These are phyloP conservation scores for Hyphopichia buzzinii DNA, from an alignment of 1,139 yeast genomes.

Conservation along the genomic window DNA sequence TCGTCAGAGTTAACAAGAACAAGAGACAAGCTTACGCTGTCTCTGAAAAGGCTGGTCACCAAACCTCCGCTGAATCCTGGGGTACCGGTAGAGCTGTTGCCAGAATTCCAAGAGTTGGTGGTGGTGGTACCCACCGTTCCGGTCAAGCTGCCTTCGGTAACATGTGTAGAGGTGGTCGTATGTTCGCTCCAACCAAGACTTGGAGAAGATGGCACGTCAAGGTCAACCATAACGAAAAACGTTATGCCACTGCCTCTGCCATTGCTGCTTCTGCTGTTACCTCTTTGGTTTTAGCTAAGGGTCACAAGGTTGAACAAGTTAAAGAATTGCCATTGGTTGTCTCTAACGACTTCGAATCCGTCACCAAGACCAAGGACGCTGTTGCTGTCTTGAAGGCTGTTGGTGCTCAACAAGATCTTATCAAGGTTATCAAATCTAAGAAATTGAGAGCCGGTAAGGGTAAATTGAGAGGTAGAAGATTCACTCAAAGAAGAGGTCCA, in stretches of 20 bases:
- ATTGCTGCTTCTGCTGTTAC: conserved; percentile 99
- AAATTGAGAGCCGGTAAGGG: conserved; percentile 99
- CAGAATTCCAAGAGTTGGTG: conserved; percentile 99
- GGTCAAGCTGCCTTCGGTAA: conserved; percentile 99
- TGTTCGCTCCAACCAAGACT: conserved; percentile 99
- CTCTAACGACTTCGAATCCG: conserved; percentile 87
- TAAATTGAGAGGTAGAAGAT: conserved; percentile 99
- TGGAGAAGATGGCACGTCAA: conserved; percentile 99
- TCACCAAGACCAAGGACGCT: conserved; percentile 97
- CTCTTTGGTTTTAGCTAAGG: conserved; percentile 98
- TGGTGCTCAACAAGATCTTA: conserved; percentile 98
- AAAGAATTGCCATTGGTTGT: conserved; percentile 99
- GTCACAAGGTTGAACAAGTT: conserved; percentile 99
- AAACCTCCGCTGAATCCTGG: conserved; percentile 99
- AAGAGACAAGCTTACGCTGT: conserved; percentile 99
- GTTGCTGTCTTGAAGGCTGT: conserved; percentile 97
- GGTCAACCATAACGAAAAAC: conserved; percentile 99
- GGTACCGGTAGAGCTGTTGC: conserved; percentile 99
- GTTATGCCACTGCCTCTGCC: conserved; percentile 99
- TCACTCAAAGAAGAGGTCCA: conserved; percentile 99
- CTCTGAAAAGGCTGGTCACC: conserved; percentile 98
- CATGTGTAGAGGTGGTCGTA: conserved; percentile 99
- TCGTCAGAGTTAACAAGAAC: conserved; percentile 99
- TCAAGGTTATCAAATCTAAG: conserved; percentile 98
- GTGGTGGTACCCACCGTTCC: conserved; percentile 99